These are phyloP conservation scores for Lactifluus rugatus DNA, from an alignment of 768 basidiomycete species.

Conservation along the genomic window DNA sequence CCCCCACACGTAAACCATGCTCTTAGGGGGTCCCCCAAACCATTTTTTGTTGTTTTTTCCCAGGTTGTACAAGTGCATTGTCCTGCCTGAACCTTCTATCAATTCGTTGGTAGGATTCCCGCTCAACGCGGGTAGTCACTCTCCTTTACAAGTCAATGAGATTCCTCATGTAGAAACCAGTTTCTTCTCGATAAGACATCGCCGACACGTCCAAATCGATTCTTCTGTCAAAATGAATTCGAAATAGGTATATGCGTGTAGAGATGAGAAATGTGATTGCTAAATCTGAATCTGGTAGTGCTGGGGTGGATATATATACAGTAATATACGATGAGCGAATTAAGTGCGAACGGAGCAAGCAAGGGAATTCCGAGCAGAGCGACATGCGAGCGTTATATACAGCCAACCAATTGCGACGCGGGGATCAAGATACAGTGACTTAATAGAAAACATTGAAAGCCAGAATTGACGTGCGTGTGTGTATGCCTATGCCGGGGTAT, in stretches of 20 bases:
- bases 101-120: background rate
- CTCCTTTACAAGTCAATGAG: background rate
- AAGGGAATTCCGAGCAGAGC: background rate
- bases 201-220: background rate
- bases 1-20: conserved; percentile 6
- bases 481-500: background rate
- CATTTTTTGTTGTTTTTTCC: background rate
- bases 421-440: background rate
- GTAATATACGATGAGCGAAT: conserved; percentile 5
- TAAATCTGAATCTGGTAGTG: background rate
- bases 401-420: conserved; percentile 3
- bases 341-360: background rate
- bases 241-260: conserved; percentile 1
- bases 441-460: background rate
- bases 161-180: background rate
- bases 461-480: background rate
- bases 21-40: background rate
- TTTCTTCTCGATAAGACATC: background rate
- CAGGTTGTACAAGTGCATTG: background rate
- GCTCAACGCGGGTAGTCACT: background rate
- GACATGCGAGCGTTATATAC: conserved; percentile 10
- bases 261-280: background rate
- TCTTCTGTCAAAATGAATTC: background rate
- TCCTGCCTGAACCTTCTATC: background rate
- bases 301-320: conserved; percentile 6